phyloP scores from a whole-genome alignment of 2,329 filamentous ascomycete genomes.

The Xylariomycetidae sp. region DNA sequence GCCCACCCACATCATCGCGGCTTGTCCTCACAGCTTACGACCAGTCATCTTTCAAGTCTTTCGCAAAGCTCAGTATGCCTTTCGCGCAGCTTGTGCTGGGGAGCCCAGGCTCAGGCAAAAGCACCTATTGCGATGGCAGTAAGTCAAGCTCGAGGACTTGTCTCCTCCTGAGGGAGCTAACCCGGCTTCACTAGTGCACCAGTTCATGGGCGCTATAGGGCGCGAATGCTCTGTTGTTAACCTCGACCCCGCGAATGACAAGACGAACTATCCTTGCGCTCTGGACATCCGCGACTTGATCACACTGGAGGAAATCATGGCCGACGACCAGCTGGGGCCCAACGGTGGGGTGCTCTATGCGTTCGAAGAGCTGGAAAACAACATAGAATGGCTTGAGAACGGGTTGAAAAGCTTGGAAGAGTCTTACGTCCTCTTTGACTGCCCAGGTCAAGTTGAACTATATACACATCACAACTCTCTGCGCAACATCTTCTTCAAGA shows the following conservation, averaged over 20 bases:
- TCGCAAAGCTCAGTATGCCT: constrained; percentile 40
- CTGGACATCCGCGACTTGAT: constrained; percentile 86
- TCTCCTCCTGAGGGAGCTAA: constrained; percentile 2
- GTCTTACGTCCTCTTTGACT: constrained; percentile 93
- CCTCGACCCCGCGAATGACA: constrained; percentile 94
- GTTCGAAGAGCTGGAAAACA: constrained; percentile 89
- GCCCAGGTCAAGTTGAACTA: constrained; percentile 92
- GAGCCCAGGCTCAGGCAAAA: constrained; percentile 93
- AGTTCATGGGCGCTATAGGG: constrained; percentile 94
- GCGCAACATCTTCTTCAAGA: constrained; percentile 81
- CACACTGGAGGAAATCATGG: constrained; percentile 92
- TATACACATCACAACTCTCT: constrained; percentile 93
- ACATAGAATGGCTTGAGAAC: constrained; percentile 85
- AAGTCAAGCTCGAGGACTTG: constrained; percentile 26
- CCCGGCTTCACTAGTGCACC: constrained; percentile 59
- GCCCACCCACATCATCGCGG: no score
- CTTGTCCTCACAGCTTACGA: no score
- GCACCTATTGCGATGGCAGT: constrained; percentile 96
- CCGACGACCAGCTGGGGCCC: constrained; percentile 79
- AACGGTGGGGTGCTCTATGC: constrained; percentile 93
- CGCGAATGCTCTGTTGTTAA: constrained; percentile 94
- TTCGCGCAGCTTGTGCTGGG: constrained; percentile 79
- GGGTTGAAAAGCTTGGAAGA: constrained; percentile 75
- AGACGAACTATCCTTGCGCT: constrained; percentile 79
- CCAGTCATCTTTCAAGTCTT: background rate